phyloP scores from a whole-genome alignment of 352 stramenopile genomes.

The Aphanomyces euteiches region DNA sequence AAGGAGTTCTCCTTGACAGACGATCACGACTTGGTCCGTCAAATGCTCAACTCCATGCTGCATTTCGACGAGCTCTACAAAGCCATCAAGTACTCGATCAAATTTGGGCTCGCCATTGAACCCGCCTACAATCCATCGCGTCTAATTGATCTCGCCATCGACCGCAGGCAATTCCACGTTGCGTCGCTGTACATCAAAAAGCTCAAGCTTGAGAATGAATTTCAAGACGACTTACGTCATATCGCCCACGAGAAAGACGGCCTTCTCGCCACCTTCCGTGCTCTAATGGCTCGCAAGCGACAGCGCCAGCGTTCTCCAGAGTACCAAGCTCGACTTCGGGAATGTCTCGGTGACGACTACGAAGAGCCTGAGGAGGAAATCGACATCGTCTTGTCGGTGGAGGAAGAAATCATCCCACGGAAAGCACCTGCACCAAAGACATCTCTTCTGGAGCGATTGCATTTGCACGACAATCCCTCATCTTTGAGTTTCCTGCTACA shows the following conservation, averaged over 20 bases:
- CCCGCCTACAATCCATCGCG: conserved; percentile 48
- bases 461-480: neutral
- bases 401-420: conserved; percentile 51
- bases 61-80: conserved; percentile 77
- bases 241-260: conserved; percentile 57
- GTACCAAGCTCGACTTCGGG: conserved; percentile 40
- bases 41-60: conserved; percentile 66
- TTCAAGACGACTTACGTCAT: conserved; percentile 48
- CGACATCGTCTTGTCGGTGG: conserved; percentile 57
- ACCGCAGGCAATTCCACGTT: conserved; percentile 68
- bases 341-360: conserved; percentile 45
- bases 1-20: conserved; percentile 78
- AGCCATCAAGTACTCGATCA: conserved; percentile 84
- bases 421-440: neutral
- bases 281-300: conserved; percentile 39
- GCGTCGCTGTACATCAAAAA: conserved; percentile 77
- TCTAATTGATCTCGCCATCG: conserved; percentile 57
- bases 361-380: conserved; percentile 51
- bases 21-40: conserved; percentile 44
- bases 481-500: conserved; percentile 11
- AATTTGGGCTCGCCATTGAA: conserved; percentile 52
- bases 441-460: conserved; percentile 3
- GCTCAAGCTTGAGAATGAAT: conserved; percentile 60
- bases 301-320: conserved; percentile 14
- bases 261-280: conserved; percentile 55